Evolutionary conservation across 2,329 filamentous ascomycete genomes (phyloP).

Genomic region (Xylariaceae sp.): DNA sequence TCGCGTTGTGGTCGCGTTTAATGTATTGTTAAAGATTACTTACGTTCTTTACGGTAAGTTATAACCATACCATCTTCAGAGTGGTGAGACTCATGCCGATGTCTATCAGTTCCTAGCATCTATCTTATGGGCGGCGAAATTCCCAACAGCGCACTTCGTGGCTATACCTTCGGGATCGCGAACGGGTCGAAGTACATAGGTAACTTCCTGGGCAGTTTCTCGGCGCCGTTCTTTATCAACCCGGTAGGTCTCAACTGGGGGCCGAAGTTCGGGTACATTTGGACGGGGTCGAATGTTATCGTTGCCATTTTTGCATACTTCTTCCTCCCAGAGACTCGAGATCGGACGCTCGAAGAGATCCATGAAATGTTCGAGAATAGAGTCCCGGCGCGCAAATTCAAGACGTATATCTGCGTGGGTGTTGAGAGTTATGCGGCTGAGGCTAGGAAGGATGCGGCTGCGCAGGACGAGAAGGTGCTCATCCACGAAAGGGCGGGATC

Average conservation of each 20-base stretch:
- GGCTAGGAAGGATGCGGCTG: slow-evolving; percentile 13
- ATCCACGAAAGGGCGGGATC: neutral
- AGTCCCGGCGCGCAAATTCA: slow-evolving; percentile 27
- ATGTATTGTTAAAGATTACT: too few relatives aligned
- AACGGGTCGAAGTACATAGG: slow-evolving; percentile 40
- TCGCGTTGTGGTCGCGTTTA: too few relatives aligned
- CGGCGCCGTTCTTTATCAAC: slow-evolving; percentile 42
- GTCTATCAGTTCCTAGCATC: slow-evolving; percentile 33
- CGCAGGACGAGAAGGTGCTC: slow-evolving; percentile 9
- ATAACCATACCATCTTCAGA: too few relatives aligned
- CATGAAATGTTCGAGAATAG: slow-evolving; percentile 30
- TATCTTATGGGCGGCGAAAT: slow-evolving; percentile 40
- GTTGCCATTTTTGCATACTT: slow-evolving; percentile 32
- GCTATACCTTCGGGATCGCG: slow-evolving; percentile 38
- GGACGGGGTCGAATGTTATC: slow-evolving; percentile 38
- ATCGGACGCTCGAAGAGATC: slow-evolving; percentile 28
- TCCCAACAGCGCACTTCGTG: slow-evolving; percentile 38
- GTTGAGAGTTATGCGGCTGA: slow-evolving; percentile 23
- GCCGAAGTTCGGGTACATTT: slow-evolving; percentile 38
- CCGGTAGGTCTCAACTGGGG: slow-evolving; percentile 38
- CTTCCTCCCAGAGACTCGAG: slow-evolving; percentile 27
- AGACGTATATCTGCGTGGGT: slow-evolving; percentile 23
- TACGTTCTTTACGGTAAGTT: too few relatives aligned
- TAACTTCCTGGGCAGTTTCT: slow-evolving; percentile 39
- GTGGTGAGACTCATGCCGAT: neutral